Percentiles rank a stretch among this genome's conserved stretches.
phyloP scores from a whole-genome alignment of 225 moss, liverwort and hornwort species.

The Neckera pumila region DNA sequence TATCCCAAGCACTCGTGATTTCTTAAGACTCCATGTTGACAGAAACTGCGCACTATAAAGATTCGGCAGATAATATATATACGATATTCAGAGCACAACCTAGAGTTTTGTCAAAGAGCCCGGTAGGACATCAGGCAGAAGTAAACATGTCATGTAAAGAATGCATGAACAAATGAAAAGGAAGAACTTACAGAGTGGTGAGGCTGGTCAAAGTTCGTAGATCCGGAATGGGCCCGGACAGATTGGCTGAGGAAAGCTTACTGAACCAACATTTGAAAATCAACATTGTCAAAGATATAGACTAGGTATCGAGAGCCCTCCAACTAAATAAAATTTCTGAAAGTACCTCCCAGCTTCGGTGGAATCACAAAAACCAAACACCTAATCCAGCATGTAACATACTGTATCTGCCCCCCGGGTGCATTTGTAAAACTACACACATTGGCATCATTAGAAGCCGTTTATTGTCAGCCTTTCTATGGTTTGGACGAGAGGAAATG shows the following conservation, averaged over 20 bases:
- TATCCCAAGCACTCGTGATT: background rate
- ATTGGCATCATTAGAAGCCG: background rate
- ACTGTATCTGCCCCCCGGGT: too few relatives aligned
- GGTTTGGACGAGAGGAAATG: background rate
- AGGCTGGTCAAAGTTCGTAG: slow-evolving; percentile 14
- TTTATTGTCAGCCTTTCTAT: background rate
- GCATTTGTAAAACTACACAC: background rate
- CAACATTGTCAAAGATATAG: background rate
- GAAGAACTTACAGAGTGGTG: slow-evolving; percentile 1
- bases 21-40: background rate
- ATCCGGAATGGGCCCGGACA: slow-evolving; percentile 18
- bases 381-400: background rate
- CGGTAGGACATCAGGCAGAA: background rate
- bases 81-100: background rate
- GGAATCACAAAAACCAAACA: background rate
- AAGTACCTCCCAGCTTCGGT: background rate
- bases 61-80: background rate
- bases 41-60: background rate
- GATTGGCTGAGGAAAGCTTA: background rate
- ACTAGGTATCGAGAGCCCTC: background rate
- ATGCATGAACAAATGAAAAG: background rate
- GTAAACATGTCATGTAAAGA: background rate
- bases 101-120: background rate
- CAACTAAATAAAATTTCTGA: background rate
- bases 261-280: slow-evolving; percentile 4